A percentile compares a stretch with the other conserved stretches of the same genome.
These are phyloP conservation scores for Moniliophthora roreri DNA, from an alignment of 1,284 basidiomycete species.

Conservation along the genomic window DNA sequence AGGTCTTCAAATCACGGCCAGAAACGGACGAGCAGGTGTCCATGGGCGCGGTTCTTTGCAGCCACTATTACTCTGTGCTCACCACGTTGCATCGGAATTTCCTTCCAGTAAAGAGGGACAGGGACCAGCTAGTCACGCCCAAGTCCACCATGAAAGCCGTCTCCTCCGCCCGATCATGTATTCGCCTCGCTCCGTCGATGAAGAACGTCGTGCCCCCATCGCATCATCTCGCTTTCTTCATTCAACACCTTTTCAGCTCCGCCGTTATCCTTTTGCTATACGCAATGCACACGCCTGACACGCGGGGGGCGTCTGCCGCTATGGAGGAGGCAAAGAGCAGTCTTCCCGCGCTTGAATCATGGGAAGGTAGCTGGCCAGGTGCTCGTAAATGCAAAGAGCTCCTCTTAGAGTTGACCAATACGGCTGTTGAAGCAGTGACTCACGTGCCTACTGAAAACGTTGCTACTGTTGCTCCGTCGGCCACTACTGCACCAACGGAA, in stretches of 20 bases:
- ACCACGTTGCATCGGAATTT: conserved; percentile 90
- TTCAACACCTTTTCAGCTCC: conserved; percentile 89
- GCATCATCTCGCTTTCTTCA: conserved; percentile 89
- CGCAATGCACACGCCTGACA: conserved; percentile 81
- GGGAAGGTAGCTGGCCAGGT: conserved; percentile 89
- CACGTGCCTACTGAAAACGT: conserved; percentile 30
- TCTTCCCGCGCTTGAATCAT: conserved; percentile 68
- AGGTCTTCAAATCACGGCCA: conserved; percentile 69
- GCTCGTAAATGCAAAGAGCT: conserved; percentile 83
- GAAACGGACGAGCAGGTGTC: conserved; percentile 77
- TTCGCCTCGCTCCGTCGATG: conserved; percentile 82
- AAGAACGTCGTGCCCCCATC: conserved; percentile 83
- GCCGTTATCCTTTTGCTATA: conserved; percentile 86
- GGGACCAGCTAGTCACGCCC: conserved; percentile 52
- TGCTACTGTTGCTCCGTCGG: conserved; percentile 26
- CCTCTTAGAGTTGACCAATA: conserved; percentile 65
- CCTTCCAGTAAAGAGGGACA: conserved; percentile 68
- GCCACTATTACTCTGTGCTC: conserved; percentile 86
- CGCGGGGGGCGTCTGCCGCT: conserved; percentile 65
- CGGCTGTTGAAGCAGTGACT: conserved; percentile 64
- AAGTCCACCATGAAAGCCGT: conserved; percentile 78
- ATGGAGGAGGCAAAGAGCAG: conserved; percentile 83
- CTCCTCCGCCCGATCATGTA: conserved; percentile 76
- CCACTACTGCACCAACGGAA: conserved; percentile 33
- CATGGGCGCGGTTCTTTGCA: conserved; percentile 86